phyloP scores from a whole-genome alignment of 768 basidiomycete species.

The Paxillus rubicundulus region DNA sequence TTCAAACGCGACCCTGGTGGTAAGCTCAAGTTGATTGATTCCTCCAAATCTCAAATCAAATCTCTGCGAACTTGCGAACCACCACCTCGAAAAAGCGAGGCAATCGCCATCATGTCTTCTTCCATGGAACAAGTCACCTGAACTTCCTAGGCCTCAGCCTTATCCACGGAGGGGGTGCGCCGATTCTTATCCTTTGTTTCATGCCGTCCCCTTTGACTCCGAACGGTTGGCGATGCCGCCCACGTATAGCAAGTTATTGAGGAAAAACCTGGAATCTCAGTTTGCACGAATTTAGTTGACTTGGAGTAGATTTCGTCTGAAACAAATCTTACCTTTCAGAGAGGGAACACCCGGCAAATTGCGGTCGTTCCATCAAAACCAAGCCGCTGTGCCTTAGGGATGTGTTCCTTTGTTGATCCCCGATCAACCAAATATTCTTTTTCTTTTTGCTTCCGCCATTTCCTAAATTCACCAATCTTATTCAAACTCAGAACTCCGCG shows the following conservation, averaged over 20 bases:
- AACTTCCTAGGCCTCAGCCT: neutral
- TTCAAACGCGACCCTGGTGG: slow-evolving; percentile 34
- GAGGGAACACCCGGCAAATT: slow-evolving; percentile 23
- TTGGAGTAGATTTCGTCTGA: neutral
- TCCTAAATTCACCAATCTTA: slow-evolving; percentile 8
- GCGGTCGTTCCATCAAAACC: slow-evolving; percentile 25
- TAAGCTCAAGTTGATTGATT: slow-evolving; percentile 19
- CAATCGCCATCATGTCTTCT: slow-evolving; percentile 19
- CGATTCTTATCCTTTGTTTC: neutral
- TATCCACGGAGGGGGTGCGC: neutral
- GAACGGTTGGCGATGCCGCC: neutral
- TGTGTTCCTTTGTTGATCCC: slow-evolving; percentile 55
- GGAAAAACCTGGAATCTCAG: neutral
- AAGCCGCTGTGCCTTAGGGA: slow-evolving; percentile 29
- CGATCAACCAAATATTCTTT: slow-evolving; percentile 48
- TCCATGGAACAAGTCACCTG: neutral
- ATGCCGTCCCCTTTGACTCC: slow-evolving; percentile 2
- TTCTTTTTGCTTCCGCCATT: slow-evolving; percentile 35
- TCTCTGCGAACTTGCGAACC: slow-evolving; percentile 28
- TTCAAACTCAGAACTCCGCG: slow-evolving; percentile 32
- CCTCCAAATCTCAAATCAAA: slow-evolving; percentile 32
- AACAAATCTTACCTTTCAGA: slow-evolving; percentile 5
- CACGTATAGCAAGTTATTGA: neutral
- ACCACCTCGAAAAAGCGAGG: slow-evolving; percentile 7
- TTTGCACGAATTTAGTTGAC: too few relatives aligned